Conservation (phyloP, 352 stramenopile genomes). For the Pythium aquatile region DNA sequence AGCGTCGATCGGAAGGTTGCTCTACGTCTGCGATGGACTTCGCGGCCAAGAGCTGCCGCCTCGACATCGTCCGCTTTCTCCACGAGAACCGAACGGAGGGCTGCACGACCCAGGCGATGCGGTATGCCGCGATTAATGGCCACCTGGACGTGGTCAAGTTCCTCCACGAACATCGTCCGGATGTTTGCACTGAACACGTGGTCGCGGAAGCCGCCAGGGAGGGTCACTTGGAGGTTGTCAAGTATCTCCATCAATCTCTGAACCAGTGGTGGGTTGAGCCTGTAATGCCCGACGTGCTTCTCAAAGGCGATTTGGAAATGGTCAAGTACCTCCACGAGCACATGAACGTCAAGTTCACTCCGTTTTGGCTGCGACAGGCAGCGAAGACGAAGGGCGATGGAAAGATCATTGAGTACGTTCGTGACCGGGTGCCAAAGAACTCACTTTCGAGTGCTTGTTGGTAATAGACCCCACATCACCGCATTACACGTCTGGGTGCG, state of each 20-base stretch:
- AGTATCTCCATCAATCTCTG: conserved; percentile 2
- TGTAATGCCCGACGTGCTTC: too few relatives aligned
- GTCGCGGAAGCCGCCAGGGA: not conserved
- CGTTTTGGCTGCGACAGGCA: too few relatives aligned
- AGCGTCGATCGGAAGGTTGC: not conserved
- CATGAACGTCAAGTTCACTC: too few relatives aligned
- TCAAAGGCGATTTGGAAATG: too few relatives aligned
- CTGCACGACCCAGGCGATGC: not conserved
- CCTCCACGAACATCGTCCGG: not conserved
- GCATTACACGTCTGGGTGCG: too few relatives aligned
- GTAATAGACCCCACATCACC: too few relatives aligned
- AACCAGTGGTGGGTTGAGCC: too few relatives aligned
- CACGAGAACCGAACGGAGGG: not conserved
- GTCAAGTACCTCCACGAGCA: too few relatives aligned
- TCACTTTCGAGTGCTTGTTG: too few relatives aligned
- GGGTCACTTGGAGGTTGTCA: not conserved
- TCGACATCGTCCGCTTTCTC: conserved; percentile 8
- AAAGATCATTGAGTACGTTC: too few relatives aligned
- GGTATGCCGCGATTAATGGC: not conserved
- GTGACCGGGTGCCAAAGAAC: too few relatives aligned
- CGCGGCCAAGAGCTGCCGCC: not conserved
- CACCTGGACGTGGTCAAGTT: not conserved
- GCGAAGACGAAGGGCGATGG: too few relatives aligned
- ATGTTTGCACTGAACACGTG: not conserved
- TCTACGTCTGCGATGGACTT: not conserved